phyloP scores from a whole-genome alignment of 306 rosid genomes.

The Elaeagnus macrophylla region DNA sequence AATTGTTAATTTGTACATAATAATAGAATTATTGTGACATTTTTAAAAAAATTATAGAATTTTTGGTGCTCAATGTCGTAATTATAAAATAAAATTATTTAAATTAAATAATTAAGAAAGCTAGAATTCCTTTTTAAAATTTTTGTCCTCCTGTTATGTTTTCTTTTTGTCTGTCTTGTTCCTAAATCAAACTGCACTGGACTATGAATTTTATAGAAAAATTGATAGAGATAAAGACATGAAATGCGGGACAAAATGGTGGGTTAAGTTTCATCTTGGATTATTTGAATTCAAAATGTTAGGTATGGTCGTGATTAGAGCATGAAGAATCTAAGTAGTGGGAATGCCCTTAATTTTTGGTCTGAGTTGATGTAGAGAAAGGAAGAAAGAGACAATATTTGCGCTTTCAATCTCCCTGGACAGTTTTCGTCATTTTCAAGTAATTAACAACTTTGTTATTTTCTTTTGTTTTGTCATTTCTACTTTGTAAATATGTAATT shows the following conservation, averaged over 20 bases:
- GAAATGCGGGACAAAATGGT: slow-evolving; percentile 16
- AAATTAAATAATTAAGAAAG: too few relatives aligned
- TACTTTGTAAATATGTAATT: slow-evolving; percentile 6
- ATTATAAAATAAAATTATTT: too few relatives aligned
- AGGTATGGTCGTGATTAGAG: slow-evolving; percentile 9
- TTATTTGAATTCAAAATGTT: slow-evolving; percentile 6
- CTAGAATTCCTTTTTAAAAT: slow-evolving; percentile 3
- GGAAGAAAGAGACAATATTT: slow-evolving; percentile 34
- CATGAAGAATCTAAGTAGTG: slow-evolving; percentile 15
- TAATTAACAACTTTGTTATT: slow-evolving; percentile 30
- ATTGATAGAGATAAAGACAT: slow-evolving; percentile 11
- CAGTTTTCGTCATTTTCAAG: slow-evolving; percentile 44
- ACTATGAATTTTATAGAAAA: slow-evolving; percentile 11
- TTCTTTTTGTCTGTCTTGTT: slow-evolving; percentile 16
- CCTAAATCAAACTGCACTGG: slow-evolving; percentile 11
- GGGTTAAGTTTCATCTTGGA: slow-evolving; percentile 21
- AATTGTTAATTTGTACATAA: too few relatives aligned
- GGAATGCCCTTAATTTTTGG: slow-evolving; percentile 6
- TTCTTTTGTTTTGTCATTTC: slow-evolving; percentile 44
- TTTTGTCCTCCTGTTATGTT: slow-evolving; percentile 16
- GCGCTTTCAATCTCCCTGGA: slow-evolving; percentile 31
- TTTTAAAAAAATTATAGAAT: too few relatives aligned
- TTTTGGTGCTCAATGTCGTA: too few relatives aligned
- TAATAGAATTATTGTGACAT: too few relatives aligned
- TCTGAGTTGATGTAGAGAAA: slow-evolving; percentile 22